Percentiles rank a stretch among this genome's conserved stretches.
Evolutionary conservation across 768 basidiomycete genomes (phyloP).

Genomic region (Auricularia auricula-judae): DNA sequence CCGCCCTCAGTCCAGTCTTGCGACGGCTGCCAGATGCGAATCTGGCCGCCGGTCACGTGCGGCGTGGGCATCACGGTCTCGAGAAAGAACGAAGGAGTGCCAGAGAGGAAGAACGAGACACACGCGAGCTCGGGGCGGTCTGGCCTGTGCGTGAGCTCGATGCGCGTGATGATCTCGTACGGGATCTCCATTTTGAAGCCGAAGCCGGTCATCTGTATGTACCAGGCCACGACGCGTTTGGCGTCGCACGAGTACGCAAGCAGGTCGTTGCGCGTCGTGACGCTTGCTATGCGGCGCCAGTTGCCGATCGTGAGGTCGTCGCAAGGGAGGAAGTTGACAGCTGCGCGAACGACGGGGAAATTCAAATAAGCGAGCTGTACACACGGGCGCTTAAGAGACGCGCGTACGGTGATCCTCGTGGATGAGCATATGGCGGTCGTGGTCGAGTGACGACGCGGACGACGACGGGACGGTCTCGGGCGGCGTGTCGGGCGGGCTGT

Average conservation of each 20-base stretch:
- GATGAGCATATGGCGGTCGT: slow-evolving; percentile 51
- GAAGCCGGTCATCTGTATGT: slow-evolving; percentile 57
- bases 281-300: slow-evolving; percentile 64
- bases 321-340: slow-evolving; percentile 67
- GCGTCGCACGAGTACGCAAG: slow-evolving; percentile 64
- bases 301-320: slow-evolving; percentile 62
- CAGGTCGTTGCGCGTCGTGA: slow-evolving; percentile 47
- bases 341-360: slow-evolving; percentile 22
- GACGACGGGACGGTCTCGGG: slow-evolving; percentile 37
- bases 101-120: slow-evolving; percentile 54
- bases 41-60: slow-evolving; percentile 2
- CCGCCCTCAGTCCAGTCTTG: slow-evolving; percentile 68
- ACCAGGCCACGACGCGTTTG: slow-evolving; percentile 65
- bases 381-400: background rate
- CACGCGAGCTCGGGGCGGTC: slow-evolving; percentile 33
- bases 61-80: slow-evolving; percentile 31
- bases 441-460: slow-evolving; percentile 40
- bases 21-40: slow-evolving; percentile 50
- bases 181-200: slow-evolving; percentile 83
- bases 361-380: background rate
- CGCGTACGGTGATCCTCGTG: slow-evolving; percentile 69
- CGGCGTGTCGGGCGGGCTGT: slow-evolving; percentile 33
- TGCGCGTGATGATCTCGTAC: slow-evolving; percentile 48
- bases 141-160: slow-evolving; percentile 43
- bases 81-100: slow-evolving; percentile 58